These are phyloP conservation scores for Monilinia laxa DNA, from an alignment of 2,329 filamentous ascomycete genomes.

Conservation along the genomic window DNA sequence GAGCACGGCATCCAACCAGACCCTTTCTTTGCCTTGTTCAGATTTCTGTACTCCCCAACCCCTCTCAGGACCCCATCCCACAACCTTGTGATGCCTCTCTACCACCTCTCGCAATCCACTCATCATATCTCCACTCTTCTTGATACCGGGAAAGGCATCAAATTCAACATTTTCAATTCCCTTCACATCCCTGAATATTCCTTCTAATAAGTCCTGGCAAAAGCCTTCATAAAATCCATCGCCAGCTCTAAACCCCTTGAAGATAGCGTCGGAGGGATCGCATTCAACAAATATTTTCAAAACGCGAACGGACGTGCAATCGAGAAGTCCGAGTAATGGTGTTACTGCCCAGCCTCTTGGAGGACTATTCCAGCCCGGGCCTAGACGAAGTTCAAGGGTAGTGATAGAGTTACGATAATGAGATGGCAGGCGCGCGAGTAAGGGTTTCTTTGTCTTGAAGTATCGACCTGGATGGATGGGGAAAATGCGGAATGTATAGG, in stretches of 20 bases:
- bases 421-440: slow-evolving; percentile 64
- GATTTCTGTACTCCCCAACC: slow-evolving; percentile 54
- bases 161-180: slow-evolving; percentile 62
- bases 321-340: slow-evolving; percentile 59
- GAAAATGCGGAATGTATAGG: slow-evolving; percentile 63
- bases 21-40: slow-evolving; percentile 42
- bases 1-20: slow-evolving; percentile 34
- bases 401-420: slow-evolving; percentile 60
- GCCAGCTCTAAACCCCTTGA: slow-evolving; percentile 59
- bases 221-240: slow-evolving; percentile 72
- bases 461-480: slow-evolving; percentile 62
- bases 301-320: slow-evolving; percentile 58
- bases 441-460: slow-evolving; percentile 71
- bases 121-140: slow-evolving; percentile 65
- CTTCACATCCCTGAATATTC: slow-evolving; percentile 57
- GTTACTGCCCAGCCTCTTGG: slow-evolving; percentile 70
- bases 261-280: slow-evolving; percentile 67
- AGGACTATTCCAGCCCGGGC: slow-evolving; percentile 70
- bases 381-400: slow-evolving; percentile 67
- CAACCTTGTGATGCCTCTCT: slow-evolving; percentile 48
- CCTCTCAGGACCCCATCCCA: slow-evolving; percentile 67
- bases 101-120: slow-evolving; percentile 56
- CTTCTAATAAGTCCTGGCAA: slow-evolving; percentile 55
- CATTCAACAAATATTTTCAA: slow-evolving; percentile 69
- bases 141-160: slow-evolving; percentile 66